These are phyloP conservation scores for Dioscorea zingiberensis DNA, from an alignment of 106 monocot genomes.

Conservation along the genomic window DNA sequence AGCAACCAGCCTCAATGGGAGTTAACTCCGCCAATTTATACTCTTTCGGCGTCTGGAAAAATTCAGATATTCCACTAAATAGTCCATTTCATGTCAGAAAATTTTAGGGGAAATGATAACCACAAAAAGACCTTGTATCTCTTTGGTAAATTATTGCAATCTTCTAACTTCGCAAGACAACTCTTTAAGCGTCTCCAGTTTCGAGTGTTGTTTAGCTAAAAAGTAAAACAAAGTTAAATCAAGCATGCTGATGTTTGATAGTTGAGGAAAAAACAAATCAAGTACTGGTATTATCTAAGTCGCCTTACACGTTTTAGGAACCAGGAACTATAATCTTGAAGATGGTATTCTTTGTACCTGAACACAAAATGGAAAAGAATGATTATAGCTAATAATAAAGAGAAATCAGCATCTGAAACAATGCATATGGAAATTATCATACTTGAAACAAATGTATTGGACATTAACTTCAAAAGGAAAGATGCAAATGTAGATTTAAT, in stretches of 20 bases:
- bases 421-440: no score
- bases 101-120: neutral
- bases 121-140: conserved; percentile 66
- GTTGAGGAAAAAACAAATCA: neutral
- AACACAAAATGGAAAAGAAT: neutral
- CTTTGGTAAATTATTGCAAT: conserved; percentile 72
- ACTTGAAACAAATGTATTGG: no score
- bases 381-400: no score
- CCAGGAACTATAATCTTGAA: conserved; percentile 89
- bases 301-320: conserved; percentile 68
- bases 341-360: conserved; percentile 97
- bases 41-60: conserved; percentile 59
- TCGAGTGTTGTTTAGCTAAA: conserved; percentile 69
- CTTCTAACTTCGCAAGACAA: conserved; percentile 78
- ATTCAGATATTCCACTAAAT: neutral
- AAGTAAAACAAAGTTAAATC: conserved; percentile 1
- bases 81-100: neutral
- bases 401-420: no score
- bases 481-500: no score
- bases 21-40: conserved; percentile 80
- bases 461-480: no score
- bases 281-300: neutral
- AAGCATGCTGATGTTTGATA: neutral
- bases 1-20: conserved; percentile 93
- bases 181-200: conserved; percentile 83